These are phyloP conservation scores for Elsinoe australis DNA, from an alignment of 2,329 filamentous ascomycete genomes.

Conservation along the genomic window DNA sequence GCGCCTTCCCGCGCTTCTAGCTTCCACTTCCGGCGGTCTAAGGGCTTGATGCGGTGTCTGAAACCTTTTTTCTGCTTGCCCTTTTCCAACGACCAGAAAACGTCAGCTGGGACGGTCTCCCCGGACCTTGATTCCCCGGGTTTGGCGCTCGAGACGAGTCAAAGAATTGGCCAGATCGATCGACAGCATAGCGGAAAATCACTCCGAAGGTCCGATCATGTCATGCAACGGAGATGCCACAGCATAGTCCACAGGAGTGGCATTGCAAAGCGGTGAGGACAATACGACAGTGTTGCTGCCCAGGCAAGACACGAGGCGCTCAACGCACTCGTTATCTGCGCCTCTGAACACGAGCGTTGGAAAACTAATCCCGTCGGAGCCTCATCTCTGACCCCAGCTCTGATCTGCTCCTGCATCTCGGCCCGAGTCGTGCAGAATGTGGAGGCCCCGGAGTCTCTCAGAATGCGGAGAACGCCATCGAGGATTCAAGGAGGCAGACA, in stretches of 20 bases:
- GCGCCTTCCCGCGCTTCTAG: not conserved
- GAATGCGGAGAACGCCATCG: conserved; percentile 7
- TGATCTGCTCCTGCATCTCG: not conserved
- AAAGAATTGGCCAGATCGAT: conserved; percentile 12
- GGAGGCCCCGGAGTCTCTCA: too few species aligned
- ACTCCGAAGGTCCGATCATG: not conserved
- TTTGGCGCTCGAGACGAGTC: conserved; percentile 1
- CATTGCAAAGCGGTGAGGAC: too few species aligned
- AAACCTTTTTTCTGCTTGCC: too few species aligned
- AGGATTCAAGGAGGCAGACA: too few species aligned
- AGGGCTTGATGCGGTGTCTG: too few species aligned
- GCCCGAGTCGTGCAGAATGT: conserved; percentile 1
- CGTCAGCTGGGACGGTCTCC: conserved; percentile 5
- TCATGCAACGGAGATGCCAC: not conserved
- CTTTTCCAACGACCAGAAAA: too few species aligned
- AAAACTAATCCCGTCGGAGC: too few species aligned
- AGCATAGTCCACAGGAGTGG: not conserved
- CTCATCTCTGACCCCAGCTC: not conserved
- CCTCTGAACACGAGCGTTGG: conserved; percentile 6
- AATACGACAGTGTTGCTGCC: not conserved
- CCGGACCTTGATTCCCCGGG: conserved; percentile 1
- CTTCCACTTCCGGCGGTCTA: not conserved
- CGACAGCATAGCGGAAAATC: not conserved
- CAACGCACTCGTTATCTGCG: conserved; percentile 12
- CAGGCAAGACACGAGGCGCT: conserved; percentile 1